Base-by-base conservation (phyloP, 2,329 filamentous ascomycete genomes). In the Parascedosporium putredinis region DNA sequence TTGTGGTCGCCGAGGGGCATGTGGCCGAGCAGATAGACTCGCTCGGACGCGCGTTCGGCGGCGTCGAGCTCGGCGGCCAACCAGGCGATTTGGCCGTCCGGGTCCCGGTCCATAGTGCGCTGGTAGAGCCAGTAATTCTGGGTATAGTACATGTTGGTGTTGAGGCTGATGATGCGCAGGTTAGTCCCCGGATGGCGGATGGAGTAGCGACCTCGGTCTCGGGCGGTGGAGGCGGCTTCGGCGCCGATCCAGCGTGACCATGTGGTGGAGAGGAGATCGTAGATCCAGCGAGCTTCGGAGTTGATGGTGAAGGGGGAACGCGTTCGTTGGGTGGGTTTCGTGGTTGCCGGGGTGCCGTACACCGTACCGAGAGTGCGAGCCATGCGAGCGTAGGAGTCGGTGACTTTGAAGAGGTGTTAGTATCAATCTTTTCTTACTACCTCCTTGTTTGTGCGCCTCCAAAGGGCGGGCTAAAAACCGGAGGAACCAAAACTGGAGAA, bases 121-220 rank as follows among this genome's bases (percentile, higher is more conserved):
- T 72, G 66, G 55, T 77, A 81, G 31, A 76, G 59, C 63, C 71
- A 75, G 58, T 74, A 77, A 64, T 82, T 81, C 53, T 70, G 62
- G n/a, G 67, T 70, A 59, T 81, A 81, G 62, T 74, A 79, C 53
- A 79, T 61, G 58, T 80, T 78, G 16, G 75, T 79, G 64, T 77
- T 80, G 55, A 81, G 64, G 3, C 76, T 78, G 57, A 81, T 79
- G 56, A 82, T 62, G 22, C 75, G 70, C 23, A 81, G 63, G 52
- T 76, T 74, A 16, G 65, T 67, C 24, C 60, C 56, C 4, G 69
- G 64, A 43, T 72, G 65, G 45, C 66, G 62, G 7, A 67, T 66
- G 3, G 76, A 74, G 59, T 79, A 80, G 12, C 66, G 69, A 18
- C 74, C 76, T 31, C 71, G 69, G 33, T 65, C 55, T 31, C 60